Evolutionary conservation across 164 flowering plant species (phyloP), one percentile per base, ranked within the genome.

Genomic region (Tetrastigma voinierianum): DNA sequence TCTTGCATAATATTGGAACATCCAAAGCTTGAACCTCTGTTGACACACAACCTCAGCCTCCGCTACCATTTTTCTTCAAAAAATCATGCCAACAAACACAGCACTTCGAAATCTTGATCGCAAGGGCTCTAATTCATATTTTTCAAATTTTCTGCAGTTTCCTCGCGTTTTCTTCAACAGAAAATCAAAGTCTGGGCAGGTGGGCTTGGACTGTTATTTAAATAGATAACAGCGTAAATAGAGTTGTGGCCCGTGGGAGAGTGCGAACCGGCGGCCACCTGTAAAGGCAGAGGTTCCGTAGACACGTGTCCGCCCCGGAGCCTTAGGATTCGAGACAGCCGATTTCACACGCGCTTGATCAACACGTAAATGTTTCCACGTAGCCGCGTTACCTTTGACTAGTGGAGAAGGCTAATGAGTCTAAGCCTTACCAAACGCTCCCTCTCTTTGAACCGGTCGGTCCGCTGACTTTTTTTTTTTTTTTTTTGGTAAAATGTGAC

Each of bases 41-140:
- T 62, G 83, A 53, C 76, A 69, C 17, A 80, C 84, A 46, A 80
- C 65, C 59, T 80, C 80, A 21, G 80, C 78, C 78, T 77, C 85
- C 45, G 83, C 84, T 17, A 70, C 84, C 88, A 84, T 84, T 59
- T 63, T 81, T 53, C n/a, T 62, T 54, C 25, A n/a, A n/a, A 25
- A 45, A 43, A 55, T 53, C 49, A 76, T 46, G 69, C 52, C 43
- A 44, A 10, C 14, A 25, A 43, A 48, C 49, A 8, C 16, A 55
- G 14, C n/a, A 23, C 17, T 45, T 15, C n/a, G 19, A 52, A 15
- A 13, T 44, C 58, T 15, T 17, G 52, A 47, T 45, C 51, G 20
- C 47, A 10, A n/a, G 46, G 7, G 1, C 18, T 1, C 17, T 45
- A 46, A 20, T 51, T 16, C 8, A 40, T 32, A 52, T 52, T 61